Evolutionary conservation across 2,329 filamentous ascomycete genomes (phyloP).

Genomic region (Aspergillus costaricaensis): DNA sequence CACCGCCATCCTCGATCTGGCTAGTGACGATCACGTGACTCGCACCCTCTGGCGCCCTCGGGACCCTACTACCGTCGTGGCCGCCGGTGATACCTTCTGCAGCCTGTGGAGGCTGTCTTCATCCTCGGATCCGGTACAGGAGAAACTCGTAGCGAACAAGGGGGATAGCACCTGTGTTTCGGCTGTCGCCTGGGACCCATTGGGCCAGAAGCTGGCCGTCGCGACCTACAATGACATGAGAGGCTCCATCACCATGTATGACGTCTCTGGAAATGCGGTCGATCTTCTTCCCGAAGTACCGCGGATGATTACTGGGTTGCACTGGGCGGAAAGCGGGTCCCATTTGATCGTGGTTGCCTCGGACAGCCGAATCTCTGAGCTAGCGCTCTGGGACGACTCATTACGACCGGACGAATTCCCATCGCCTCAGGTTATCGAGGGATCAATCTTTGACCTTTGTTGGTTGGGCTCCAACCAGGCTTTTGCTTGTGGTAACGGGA

Average conservation of each 20-base stretch:
- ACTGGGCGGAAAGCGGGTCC: conserved; percentile 43
- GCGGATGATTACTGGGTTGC: conserved; percentile 45
- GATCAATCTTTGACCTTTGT: conserved; percentile 45
- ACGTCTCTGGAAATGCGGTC: conserved; percentile 45
- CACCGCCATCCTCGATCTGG: conserved; percentile 46
- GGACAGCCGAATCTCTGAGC: conserved; percentile 42
- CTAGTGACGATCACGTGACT: conserved; percentile 43
- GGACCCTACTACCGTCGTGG: conserved; percentile 45
- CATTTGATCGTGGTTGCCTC: conserved; percentile 48
- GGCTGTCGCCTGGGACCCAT: conserved; percentile 49
- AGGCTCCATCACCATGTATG: conserved; percentile 48
- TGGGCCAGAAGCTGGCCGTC: conserved; percentile 48
- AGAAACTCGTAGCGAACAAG: conserved; percentile 40
- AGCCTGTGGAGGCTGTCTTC: conserved; percentile 47
- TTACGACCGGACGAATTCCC: conserved; percentile 41
- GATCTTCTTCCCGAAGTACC: conserved; percentile 50
- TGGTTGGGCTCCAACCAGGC: conserved; percentile 42
- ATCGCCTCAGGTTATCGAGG: conserved; percentile 38
- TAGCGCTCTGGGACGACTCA: conserved; percentile 48
- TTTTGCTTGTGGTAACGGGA: conserved; percentile 44
- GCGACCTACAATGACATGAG: conserved; percentile 48
- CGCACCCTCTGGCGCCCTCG: conserved; percentile 47
- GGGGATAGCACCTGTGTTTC: conserved; percentile 42
- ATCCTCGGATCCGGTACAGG: conserved; percentile 30
- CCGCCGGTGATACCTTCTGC: conserved; percentile 48